Evolutionary conservation across 306 rosid species (phyloP).

Genomic region (Lathyrus oleraceus): DNA sequence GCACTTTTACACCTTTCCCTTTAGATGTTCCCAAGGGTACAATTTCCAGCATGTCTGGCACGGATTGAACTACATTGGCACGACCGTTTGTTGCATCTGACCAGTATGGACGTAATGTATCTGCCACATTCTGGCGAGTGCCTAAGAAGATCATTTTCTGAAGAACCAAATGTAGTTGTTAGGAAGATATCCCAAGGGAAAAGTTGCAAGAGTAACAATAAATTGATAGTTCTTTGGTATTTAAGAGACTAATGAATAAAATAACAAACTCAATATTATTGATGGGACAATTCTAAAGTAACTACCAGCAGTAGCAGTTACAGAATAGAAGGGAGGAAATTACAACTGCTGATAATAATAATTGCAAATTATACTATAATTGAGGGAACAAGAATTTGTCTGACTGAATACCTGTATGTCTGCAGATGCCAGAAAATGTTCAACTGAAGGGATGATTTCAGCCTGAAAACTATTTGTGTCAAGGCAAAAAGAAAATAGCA

Average conservation of each 20-base stretch:
- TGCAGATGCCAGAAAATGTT: slow-evolving; percentile 72
- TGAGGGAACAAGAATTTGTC: slow-evolving; percentile 11
- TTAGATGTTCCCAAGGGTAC: slow-evolving; percentile 85
- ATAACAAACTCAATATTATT: too few species aligned
- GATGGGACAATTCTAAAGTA: not conserved
- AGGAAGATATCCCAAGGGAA: slow-evolving; percentile 26
- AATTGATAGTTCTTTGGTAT: not conserved
- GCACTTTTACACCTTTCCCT: slow-evolving; percentile 76
- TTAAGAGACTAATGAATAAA: not conserved
- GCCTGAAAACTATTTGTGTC: slow-evolving; percentile 55
- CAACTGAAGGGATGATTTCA: slow-evolving; percentile 85
- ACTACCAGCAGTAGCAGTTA: not conserved
- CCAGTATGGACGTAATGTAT: slow-evolving; percentile 83
- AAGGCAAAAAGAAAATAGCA: slow-evolving; percentile 35
- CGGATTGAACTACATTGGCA: slow-evolving; percentile 83
- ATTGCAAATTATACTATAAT: slow-evolving; percentile 15
- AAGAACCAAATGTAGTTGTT: slow-evolving; percentile 26
- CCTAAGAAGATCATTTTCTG: slow-evolving; percentile 87
- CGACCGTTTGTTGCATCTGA: slow-evolving; percentile 62
- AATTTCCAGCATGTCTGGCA: slow-evolving; percentile 80
- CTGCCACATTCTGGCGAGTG: slow-evolving; percentile 61
- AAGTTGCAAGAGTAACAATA: not conserved
- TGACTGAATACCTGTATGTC: slow-evolving; percentile 68
- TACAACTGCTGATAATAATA: not conserved
- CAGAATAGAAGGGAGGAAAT: not conserved